Conservation (phyloP, 164 flowering plant species). For the Akebia trifoliata region DNA sequence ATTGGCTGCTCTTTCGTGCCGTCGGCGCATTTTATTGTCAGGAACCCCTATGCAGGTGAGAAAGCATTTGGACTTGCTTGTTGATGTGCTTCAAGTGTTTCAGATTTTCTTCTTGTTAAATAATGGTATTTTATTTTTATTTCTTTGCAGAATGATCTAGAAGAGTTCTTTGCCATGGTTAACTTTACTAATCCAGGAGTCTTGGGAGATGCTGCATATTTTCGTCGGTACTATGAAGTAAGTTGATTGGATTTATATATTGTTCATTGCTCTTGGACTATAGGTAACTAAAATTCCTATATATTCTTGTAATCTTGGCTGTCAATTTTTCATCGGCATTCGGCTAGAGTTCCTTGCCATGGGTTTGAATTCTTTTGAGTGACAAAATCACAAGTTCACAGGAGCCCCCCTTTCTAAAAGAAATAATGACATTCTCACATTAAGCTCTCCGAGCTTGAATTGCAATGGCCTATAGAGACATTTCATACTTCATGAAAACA, state of each 20-base stretch:
- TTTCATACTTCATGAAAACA: no score
- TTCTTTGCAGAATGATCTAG: constrained; percentile 83
- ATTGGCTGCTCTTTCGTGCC: constrained; percentile 83
- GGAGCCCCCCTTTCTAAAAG: no score
- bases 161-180: constrained; percentile 98
- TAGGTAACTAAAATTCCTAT: background rate
- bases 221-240: constrained; percentile 95
- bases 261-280: background rate
- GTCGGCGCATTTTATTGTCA: constrained; percentile 76
- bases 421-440: background rate
- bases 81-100: constrained; percentile 5
- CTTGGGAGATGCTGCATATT: constrained; percentile 81
- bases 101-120: background rate
- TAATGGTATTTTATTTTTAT: background rate
- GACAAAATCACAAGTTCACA: no score
- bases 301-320: no score
- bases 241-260: constrained; percentile 6
- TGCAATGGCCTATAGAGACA: no score
- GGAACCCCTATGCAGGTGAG: constrained; percentile 99
- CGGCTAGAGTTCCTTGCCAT: no score
- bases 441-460: no score
- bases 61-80: constrained; percentile 1
- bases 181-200: constrained; percentile 96
- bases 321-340: no score
- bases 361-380: no score